These are phyloP conservation scores for Boletus vermiculosoides DNA, from an alignment of 768 basidiomycete genomes.

Conservation along the genomic window DNA sequence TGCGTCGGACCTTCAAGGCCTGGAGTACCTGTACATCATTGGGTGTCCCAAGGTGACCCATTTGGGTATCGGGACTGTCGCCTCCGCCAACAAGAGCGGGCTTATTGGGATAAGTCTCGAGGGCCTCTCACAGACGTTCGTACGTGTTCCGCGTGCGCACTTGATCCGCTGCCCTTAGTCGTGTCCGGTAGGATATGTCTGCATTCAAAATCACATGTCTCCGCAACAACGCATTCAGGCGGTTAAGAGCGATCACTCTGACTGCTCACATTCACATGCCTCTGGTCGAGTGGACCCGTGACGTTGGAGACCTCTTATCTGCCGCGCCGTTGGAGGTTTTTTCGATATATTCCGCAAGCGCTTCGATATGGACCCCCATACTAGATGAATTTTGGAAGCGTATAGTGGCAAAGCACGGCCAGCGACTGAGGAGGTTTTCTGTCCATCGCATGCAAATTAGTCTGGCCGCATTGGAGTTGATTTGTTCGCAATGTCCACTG, in stretches of 20 bases:
- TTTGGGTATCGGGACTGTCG: constrained; percentile 50
- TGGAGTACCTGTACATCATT: constrained; percentile 59
- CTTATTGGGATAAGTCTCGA: constrained; percentile 60
- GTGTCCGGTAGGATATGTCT: constrained; percentile 48
- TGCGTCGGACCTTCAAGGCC: constrained; percentile 45
- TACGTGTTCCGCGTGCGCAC: constrained; percentile 32
- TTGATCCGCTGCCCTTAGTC: constrained; percentile 1
- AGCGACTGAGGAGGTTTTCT: constrained; percentile 54
- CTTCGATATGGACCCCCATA: constrained; percentile 38
- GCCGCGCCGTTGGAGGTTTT: constrained; percentile 54
- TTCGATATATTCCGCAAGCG: constrained; percentile 57
- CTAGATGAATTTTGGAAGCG: constrained; percentile 50
- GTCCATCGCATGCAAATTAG: constrained; percentile 63
- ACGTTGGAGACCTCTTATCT: constrained; percentile 44
- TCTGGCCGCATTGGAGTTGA: constrained; percentile 45
- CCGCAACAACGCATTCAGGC: constrained; percentile 36
- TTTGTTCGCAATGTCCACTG: constrained; percentile 52
- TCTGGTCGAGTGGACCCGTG: constrained; percentile 44
- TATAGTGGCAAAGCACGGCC: constrained; percentile 51
- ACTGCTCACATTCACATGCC: constrained; percentile 42
- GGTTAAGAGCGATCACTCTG: constrained; percentile 57
- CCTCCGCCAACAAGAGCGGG: constrained; percentile 45
- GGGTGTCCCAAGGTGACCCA: constrained; percentile 74
- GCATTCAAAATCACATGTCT: constrained; percentile 42
- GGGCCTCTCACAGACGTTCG: constrained; percentile 59